Percentiles rank a stretch among this genome's conserved stretches.
Evolutionary conservation across 306 rosid species (phyloP).

Genomic region (Corylus heterophylla): DNA sequence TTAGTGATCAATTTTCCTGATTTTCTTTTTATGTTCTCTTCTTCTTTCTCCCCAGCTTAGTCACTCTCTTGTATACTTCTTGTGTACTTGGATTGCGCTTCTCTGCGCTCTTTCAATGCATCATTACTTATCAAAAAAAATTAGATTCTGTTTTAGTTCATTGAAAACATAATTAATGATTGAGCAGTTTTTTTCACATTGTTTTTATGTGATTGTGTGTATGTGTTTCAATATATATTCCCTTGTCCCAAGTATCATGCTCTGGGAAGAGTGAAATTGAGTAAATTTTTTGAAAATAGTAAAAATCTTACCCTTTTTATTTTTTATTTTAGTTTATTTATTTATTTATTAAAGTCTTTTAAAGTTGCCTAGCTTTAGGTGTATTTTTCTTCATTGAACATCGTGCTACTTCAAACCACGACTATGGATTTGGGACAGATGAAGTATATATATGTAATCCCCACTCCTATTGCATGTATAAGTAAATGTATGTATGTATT

Average conservation of each 20-base stretch:
- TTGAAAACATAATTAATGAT: neutral
- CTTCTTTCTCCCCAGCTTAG: too few relatives aligned
- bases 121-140: too few relatives aligned
- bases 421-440: neutral
- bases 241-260: neutral
- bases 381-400: neutral
- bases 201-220: neutral
- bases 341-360: too few relatives aligned
- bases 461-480: neutral
- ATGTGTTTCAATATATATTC: neutral
- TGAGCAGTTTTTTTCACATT: neutral
- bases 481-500: neutral
- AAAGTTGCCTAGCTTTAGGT: neutral
- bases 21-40: too few relatives aligned
- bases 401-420: neutral
- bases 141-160: neutral
- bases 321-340: neutral
- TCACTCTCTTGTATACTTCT: too few relatives aligned
- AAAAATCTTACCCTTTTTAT: neutral
- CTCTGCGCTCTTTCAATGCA: too few relatives aligned
- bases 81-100: too few relatives aligned
- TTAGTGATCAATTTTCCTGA: too few relatives aligned
- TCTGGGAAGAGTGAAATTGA: neutral
- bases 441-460: neutral
- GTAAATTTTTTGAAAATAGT: neutral